phyloP scores from a whole-genome alignment of 345 rosid species.

The Brassica cretica region DNA sequence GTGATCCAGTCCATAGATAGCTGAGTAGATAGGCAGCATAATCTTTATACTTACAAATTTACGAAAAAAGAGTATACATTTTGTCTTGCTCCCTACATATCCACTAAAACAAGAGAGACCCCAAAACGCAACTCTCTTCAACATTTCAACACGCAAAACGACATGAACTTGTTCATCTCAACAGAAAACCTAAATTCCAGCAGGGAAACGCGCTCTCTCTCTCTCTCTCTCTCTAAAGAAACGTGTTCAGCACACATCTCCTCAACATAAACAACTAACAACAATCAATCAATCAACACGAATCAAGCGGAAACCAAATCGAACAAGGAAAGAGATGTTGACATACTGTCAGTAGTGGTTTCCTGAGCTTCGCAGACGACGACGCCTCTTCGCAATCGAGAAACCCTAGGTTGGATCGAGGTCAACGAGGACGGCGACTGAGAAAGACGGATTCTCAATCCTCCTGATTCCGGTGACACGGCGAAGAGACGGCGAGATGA shows the following conservation, averaged over 20 bases:
- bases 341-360: slow-evolving; percentile 43
- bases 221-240: neutral
- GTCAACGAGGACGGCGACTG: slow-evolving; percentile 32
- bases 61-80: neutral
- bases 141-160: slow-evolving; percentile 11
- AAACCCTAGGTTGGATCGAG: slow-evolving; percentile 44
- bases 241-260: neutral
- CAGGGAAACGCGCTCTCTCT: neutral
- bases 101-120: neutral
- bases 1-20: slow-evolving; percentile 1
- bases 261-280: no score
- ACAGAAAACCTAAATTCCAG: slow-evolving; percentile 34
- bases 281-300: neutral
- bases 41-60: neutral
- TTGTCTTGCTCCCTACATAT: neutral
- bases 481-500: slow-evolving; percentile 28
- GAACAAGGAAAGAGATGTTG: neutral
- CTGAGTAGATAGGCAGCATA: neutral
- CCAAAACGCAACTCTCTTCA: neutral
- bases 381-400: slow-evolving; percentile 36
- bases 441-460: slow-evolving; percentile 49
- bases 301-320: neutral
- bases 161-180: slow-evolving; percentile 7
- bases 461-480: slow-evolving; percentile 47
- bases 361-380: slow-evolving; percentile 60